phyloP scores from a whole-genome alignment of 441 rosid genomes.

The Brassica hybrid region DNA sequence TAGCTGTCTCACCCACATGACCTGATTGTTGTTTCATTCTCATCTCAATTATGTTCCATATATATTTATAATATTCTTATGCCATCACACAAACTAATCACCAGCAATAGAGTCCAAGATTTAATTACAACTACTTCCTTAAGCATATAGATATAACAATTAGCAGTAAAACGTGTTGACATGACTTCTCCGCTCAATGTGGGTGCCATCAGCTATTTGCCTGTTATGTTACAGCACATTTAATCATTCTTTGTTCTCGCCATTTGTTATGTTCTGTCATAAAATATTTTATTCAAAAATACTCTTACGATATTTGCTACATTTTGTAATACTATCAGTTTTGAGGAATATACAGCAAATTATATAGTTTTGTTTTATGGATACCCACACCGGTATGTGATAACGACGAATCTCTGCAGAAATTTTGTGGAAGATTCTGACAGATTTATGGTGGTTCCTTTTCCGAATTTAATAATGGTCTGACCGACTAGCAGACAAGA shows the following conservation, averaged over 20 bases:
- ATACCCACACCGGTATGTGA: slow-evolving; percentile 4
- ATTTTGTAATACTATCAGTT: slow-evolving; percentile 4
- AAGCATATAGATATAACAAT: too few species aligned
- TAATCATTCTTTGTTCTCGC: not conserved
- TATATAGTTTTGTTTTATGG: not conserved
- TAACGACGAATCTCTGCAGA: slow-evolving; percentile 18
- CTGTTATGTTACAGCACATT: slow-evolving; percentile 42
- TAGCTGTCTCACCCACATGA: slow-evolving; percentile 48
- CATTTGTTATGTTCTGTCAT: slow-evolving; percentile 36
- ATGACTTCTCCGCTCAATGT: slow-evolving; percentile 42
- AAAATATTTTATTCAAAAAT: not conserved
- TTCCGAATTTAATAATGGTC: not conserved
- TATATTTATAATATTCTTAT: slow-evolving; percentile 15
- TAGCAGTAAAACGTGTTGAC: slow-evolving; percentile 46
- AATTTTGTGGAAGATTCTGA: slow-evolving; percentile 25
- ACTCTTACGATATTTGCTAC: slow-evolving; percentile 1
- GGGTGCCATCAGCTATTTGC: slow-evolving; percentile 44
- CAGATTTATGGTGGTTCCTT: slow-evolving; percentile 9
- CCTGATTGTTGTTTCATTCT: slow-evolving; percentile 30
- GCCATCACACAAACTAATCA: slow-evolving; percentile 38
- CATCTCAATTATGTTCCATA: slow-evolving; percentile 43
- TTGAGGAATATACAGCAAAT: not conserved
- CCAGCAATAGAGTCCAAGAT: slow-evolving; percentile 21
- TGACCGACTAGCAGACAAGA: slow-evolving; percentile 9
- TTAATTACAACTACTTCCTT: slow-evolving; percentile 42